Conservation (phyloP, 306 rosid genomes). For the Dalbergia cultrata region DNA sequence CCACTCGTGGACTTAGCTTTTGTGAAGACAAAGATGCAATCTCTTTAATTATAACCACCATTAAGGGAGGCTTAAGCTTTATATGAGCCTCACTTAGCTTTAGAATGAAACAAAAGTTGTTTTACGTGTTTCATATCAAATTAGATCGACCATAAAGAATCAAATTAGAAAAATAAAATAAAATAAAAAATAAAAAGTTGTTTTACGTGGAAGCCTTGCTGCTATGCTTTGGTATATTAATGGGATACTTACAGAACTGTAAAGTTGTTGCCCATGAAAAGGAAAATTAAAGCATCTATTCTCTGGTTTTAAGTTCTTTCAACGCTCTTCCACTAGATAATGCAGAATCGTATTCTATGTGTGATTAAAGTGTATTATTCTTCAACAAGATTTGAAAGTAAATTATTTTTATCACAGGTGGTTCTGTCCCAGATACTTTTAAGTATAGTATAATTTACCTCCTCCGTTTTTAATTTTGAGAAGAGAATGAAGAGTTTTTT, state of each 20-base stretch:
- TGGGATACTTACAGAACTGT: slow-evolving; percentile 31
- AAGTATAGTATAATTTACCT: background rate
- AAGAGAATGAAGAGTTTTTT: background rate
- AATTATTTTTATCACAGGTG: slow-evolving; percentile 16
- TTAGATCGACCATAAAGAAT: background rate
- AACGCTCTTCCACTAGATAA: slow-evolving; percentile 51
- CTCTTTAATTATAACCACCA: background rate
- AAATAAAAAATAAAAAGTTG: background rate
- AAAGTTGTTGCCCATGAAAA: slow-evolving; percentile 43
- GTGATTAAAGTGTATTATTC: slow-evolving; percentile 37
- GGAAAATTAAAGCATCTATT: slow-evolving; percentile 49
- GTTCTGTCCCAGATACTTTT: slow-evolving; percentile 21
- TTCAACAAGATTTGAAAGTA: background rate
- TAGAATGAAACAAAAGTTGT: slow-evolving; percentile 45
- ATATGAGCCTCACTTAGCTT: slow-evolving; percentile 26
- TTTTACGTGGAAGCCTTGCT: slow-evolving; percentile 42
- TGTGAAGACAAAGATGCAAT: slow-evolving; percentile 43
- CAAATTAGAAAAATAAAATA: background rate
- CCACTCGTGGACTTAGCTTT: slow-evolving; percentile 46
- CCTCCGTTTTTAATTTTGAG: too few species aligned
- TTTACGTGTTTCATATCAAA: slow-evolving; percentile 6
- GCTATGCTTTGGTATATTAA: slow-evolving; percentile 7
- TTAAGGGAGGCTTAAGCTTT: slow-evolving; percentile 25
- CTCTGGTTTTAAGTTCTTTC: slow-evolving; percentile 41
- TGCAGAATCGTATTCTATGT: slow-evolving; percentile 53